Percentiles rank a stretch among this genome's conserved stretches.
phyloP scores from a whole-genome alignment of 371 early-diverging fungal genomes.

The Homolaphlyctis polyrhiza region DNA sequence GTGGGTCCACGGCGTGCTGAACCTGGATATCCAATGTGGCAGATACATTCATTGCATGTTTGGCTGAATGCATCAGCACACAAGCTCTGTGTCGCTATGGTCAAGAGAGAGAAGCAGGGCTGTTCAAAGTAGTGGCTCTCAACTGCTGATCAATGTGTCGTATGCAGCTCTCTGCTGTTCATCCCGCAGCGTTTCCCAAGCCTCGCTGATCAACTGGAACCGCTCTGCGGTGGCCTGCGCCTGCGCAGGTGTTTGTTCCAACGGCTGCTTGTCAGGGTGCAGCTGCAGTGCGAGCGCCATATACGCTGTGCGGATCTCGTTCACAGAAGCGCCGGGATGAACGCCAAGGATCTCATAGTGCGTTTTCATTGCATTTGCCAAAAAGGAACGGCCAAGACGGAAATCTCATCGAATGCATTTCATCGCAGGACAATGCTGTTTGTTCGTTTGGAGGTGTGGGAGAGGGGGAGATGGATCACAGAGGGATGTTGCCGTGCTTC shows the following conservation, averaged over 20 bases:
- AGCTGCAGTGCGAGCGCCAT: slow-evolving; percentile 1
- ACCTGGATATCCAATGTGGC: not conserved
- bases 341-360: not conserved
- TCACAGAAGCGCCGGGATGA: not conserved
- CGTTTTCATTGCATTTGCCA: not conserved
- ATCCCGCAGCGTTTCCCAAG: slow-evolving; percentile 2
- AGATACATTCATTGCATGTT: too few species aligned
- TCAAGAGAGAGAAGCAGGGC: not conserved
- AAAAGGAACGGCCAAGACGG: not conserved
- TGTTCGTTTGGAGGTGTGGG: not conserved
- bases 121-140: not conserved
- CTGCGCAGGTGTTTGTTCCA: not conserved
- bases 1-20: not conserved
- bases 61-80: not conserved
- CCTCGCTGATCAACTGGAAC: not conserved
- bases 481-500: slow-evolving; percentile 94
- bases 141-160: not conserved
- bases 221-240: not conserved
- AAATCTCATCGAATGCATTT: too few species aligned
- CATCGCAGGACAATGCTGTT: too few species aligned
- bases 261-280: slow-evolving; percentile 3
- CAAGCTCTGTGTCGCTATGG: not conserved
- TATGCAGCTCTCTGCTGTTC: not conserved
- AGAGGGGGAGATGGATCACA: slow-evolving; percentile 31
- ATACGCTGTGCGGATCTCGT: not conserved